Conservation (phyloP, 1,284 basidiomycete genomes). For the Leccinum angustisporum region DNA sequence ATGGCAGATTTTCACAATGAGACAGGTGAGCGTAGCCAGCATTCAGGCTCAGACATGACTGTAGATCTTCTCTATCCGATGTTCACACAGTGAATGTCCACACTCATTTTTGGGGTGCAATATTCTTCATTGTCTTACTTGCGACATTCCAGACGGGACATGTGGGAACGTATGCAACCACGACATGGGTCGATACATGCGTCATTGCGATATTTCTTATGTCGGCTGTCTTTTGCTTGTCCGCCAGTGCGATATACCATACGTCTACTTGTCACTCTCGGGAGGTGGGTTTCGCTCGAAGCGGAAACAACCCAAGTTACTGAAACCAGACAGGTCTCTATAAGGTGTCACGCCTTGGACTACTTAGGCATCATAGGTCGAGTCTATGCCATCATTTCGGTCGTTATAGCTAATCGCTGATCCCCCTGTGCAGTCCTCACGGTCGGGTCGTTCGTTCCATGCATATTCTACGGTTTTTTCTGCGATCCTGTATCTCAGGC, state of each 20-base stretch:
- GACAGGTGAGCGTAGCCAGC: constrained; percentile 50
- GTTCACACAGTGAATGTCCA: constrained; percentile 79
- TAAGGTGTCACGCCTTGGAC: constrained; percentile 62
- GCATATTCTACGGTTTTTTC: constrained; percentile 72
- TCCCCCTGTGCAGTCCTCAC: constrained; percentile 46
- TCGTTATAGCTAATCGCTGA: neutral
- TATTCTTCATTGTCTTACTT: constrained; percentile 66
- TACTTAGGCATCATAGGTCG: constrained; percentile 67
- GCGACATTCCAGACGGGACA: constrained; percentile 52
- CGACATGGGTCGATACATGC: constrained; percentile 63
- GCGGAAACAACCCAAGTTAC: neutral
- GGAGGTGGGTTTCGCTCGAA: constrained; percentile 42
- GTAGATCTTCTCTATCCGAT: constrained; percentile 10
- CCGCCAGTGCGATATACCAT: constrained; percentile 78
- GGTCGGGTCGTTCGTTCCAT: constrained; percentile 82
- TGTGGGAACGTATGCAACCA: constrained; percentile 47
- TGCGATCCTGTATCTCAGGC: constrained; percentile 55
- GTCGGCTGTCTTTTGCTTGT: constrained; percentile 76
- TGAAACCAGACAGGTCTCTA: constrained; percentile 40
- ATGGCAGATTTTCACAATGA: constrained; percentile 79
- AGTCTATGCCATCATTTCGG: constrained; percentile 19
- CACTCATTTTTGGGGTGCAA: constrained; percentile 77
- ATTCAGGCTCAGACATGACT: constrained; percentile 9
- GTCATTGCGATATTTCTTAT: constrained; percentile 70
- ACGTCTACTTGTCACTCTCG: constrained; percentile 74